Percentiles rank a stretch among this genome's conserved stretches.
Conservation (phyloP, 345 rosid genomes). For the Viola odorata region DNA sequence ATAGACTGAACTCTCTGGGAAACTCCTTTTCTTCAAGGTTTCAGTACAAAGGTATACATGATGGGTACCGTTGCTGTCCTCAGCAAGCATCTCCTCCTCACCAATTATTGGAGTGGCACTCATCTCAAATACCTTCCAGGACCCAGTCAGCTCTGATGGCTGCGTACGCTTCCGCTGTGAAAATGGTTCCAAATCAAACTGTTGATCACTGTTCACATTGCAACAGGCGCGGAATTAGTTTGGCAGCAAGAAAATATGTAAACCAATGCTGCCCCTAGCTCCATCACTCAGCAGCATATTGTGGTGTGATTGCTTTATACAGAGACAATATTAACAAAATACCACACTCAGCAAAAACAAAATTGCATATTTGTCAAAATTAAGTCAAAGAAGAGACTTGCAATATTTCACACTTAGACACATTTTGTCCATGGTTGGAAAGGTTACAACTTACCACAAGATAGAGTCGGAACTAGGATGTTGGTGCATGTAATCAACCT, state of each 20-base stretch:
- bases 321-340: no score
- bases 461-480: no score
- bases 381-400: no score
- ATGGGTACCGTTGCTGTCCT: conserved; percentile 33
- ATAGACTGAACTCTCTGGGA: conserved; percentile 51
- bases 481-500: no score
- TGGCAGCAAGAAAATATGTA: background rate
- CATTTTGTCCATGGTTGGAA: no score
- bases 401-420: no score
- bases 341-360: no score
- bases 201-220: conserved; percentile 44
- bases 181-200: conserved; percentile 53
- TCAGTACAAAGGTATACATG: conserved; percentile 79
- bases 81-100: conserved; percentile 37
- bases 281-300: background rate
- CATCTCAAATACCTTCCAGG: conserved; percentile 93
- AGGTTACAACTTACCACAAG: no score
- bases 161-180: conserved; percentile 64
- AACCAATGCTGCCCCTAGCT: background rate
- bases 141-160: conserved; percentile 70
- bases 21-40: conserved; percentile 65
- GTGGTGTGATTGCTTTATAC: background rate
- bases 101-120: conserved; percentile 75
- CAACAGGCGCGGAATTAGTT: conserved; percentile 8
- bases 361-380: no score